Evolutionary conservation across 768 basidiomycete genomes (phyloP).

Genomic region (Lentinus brumalis): DNA sequence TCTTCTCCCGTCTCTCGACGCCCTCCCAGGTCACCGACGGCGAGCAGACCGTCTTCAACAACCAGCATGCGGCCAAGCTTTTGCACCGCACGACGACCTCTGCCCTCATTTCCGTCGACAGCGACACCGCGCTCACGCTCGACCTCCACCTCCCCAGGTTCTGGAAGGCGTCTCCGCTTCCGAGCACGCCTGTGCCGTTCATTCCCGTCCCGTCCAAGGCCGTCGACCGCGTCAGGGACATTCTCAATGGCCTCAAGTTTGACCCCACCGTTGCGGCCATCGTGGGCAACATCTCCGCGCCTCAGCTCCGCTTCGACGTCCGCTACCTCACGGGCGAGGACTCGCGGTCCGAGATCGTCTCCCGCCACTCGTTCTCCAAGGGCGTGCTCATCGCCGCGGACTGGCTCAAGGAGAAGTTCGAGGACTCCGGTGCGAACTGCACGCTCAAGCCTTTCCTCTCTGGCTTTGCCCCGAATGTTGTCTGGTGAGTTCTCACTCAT

Average conservation of each 20-base stretch:
- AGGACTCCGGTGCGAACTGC: slow-evolving; percentile 76
- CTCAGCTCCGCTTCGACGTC: slow-evolving; percentile 69
- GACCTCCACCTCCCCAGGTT: slow-evolving; percentile 60
- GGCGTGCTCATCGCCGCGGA: slow-evolving; percentile 67
- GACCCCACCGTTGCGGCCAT: slow-evolving; percentile 67
- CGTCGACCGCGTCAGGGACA: slow-evolving; percentile 53
- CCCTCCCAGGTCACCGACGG: neutral
- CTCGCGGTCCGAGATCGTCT: slow-evolving; percentile 65
- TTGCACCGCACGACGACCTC: slow-evolving; percentile 46
- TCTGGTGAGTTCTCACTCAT: slow-evolving; percentile 55
- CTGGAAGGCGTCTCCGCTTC: slow-evolving; percentile 71
- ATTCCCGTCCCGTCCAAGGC: slow-evolving; percentile 60
- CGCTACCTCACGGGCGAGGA: slow-evolving; percentile 87
- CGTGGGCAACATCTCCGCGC: slow-evolving; percentile 67
- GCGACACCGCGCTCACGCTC: slow-evolving; percentile 37
- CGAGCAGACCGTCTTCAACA: slow-evolving; percentile 17
- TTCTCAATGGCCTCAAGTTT: slow-evolving; percentile 65
- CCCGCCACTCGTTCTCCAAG: slow-evolving; percentile 79
- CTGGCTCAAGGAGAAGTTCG: slow-evolving; percentile 75
- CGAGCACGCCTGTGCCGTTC: slow-evolving; percentile 47
- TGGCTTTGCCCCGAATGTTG: slow-evolving; percentile 85
- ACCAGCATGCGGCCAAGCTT: slow-evolving; percentile 20
- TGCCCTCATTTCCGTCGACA: slow-evolving; percentile 47
- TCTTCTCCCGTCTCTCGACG: slow-evolving; percentile 12
- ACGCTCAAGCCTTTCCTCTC: slow-evolving; percentile 61